These are phyloP conservation scores for Pogostemon cablin DNA, from an alignment of 257 asterid genomes.

Conservation along the genomic window DNA sequence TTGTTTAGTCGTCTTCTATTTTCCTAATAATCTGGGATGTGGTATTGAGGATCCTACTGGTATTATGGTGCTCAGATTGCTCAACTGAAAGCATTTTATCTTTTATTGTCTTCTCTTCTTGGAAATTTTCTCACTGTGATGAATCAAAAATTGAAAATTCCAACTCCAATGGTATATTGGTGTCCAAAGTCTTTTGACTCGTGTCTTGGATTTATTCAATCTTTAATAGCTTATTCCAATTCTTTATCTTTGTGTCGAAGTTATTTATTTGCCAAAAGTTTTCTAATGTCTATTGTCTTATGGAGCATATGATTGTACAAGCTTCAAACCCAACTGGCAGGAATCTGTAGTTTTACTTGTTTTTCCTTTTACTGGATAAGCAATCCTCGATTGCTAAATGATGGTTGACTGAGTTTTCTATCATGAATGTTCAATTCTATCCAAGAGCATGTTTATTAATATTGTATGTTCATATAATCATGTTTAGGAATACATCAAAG, in stretches of 20 bases:
- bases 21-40: too few relatives aligned
- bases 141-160: not conserved
- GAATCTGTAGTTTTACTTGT: not conserved
- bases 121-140: not conserved
- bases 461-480: slow-evolving; percentile 18
- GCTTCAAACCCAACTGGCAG: not conserved
- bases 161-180: not conserved
- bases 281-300: not conserved
- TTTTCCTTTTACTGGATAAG: too few relatives aligned
- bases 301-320: not conserved
- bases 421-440: not conserved
- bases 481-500: slow-evolving; percentile 51
- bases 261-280: not conserved
- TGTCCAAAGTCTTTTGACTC: too few relatives aligned
- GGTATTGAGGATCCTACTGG: too few relatives aligned
- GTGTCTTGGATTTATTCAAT: not conserved
- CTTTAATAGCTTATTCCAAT: not conserved
- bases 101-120: not conserved
- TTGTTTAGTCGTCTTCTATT: not conserved
- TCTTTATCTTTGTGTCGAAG: not conserved
- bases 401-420: slow-evolving; percentile 20
- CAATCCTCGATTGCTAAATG: not conserved
- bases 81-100: too few relatives aligned
- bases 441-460: not conserved
- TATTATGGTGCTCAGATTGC: too few relatives aligned